Evolutionary conservation across 768 basidiomycete species (phyloP).

Genomic region (Kwoniella dendrophila): DNA sequence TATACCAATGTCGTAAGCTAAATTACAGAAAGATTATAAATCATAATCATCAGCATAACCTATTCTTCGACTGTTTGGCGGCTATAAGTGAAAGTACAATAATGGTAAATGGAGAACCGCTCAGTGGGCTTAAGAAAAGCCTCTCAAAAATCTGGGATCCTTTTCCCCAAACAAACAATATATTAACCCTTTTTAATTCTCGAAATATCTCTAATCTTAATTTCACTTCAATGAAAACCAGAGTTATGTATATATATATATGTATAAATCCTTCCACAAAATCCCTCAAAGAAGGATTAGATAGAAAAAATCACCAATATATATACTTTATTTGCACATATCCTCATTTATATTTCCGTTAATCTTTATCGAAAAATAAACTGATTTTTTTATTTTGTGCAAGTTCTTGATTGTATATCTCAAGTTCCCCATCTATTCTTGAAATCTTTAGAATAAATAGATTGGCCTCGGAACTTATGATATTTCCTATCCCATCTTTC

Average conservation of each 20-base stretch:
- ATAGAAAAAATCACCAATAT: neutral
- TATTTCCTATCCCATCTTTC: slow-evolving; percentile 5
- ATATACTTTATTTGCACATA: slow-evolving; percentile 31
- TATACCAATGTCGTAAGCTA: too few species aligned
- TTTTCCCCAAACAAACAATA: neutral
- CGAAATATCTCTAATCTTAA: too few species aligned
- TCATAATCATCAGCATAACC: too few species aligned
- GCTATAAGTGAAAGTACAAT: too few species aligned
- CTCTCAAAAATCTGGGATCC: slow-evolving; percentile 14
- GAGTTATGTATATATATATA: too few species aligned
- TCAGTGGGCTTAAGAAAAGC: slow-evolving; percentile 27
- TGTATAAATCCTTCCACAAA: neutral
- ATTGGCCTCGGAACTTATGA: slow-evolving; percentile 28
- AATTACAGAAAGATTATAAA: too few species aligned
- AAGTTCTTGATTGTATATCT: slow-evolving; percentile 30
- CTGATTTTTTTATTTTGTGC: slow-evolving; percentile 28
- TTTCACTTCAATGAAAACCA: slow-evolving; percentile 11
- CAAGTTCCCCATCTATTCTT: slow-evolving; percentile 30
- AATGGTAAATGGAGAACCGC: slow-evolving; percentile 11
- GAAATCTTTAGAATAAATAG: slow-evolving; percentile 22
- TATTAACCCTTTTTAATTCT: neutral
- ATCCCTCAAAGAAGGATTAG: neutral
- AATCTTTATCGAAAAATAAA: slow-evolving; percentile 20
- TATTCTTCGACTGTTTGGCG: too few species aligned
- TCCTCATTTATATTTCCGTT: slow-evolving; percentile 34